phyloP scores from a whole-genome alignment of 1,284 basidiomycete species.

The Apiotrichum siamense region DNA sequence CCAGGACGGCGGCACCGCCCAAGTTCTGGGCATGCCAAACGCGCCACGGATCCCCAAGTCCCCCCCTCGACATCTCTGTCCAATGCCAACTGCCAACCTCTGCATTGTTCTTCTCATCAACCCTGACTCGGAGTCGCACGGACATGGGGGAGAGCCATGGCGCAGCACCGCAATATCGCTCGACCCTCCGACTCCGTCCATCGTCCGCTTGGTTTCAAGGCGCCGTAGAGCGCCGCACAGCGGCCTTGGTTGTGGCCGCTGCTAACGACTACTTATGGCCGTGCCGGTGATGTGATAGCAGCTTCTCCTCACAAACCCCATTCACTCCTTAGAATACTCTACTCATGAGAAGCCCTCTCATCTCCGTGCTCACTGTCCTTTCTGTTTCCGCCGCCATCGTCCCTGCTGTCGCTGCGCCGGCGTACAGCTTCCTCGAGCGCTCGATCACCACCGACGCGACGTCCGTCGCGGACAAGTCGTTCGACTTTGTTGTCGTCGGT shows the following conservation, averaged over 20 bases:
- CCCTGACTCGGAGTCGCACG: not conserved
- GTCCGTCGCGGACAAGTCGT: slow-evolving; percentile 29
- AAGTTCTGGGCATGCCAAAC: too few species aligned
- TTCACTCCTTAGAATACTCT: not conserved
- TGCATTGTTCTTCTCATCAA: not conserved
- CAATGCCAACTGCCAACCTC: too few species aligned
- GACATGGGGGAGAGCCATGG: not conserved
- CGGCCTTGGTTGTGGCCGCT: too few species aligned
- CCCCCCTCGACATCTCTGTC: too few species aligned
- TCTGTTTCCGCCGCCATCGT: not conserved
- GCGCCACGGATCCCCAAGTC: too few species aligned
- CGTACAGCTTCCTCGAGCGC: not conserved
- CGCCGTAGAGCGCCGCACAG: too few species aligned
- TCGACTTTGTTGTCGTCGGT: slow-evolving; percentile 47
- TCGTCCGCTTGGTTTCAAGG: not conserved
- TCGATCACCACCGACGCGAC: slow-evolving; percentile 28
- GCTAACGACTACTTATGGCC: too few species aligned
- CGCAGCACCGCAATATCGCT: not conserved
- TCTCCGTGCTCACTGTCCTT: not conserved
- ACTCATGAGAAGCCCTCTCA: not conserved
- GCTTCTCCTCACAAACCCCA: not conserved
- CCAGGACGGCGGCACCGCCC: too few species aligned
- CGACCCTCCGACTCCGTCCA: not conserved
- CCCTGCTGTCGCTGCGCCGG: not conserved
- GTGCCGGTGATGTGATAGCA: too few species aligned